Evolutionary conservation across 2,329 filamentous ascomycete species (phyloP), one percentile per base, ranked within the genome.

Genomic region (Penicillium sp.): DNA sequence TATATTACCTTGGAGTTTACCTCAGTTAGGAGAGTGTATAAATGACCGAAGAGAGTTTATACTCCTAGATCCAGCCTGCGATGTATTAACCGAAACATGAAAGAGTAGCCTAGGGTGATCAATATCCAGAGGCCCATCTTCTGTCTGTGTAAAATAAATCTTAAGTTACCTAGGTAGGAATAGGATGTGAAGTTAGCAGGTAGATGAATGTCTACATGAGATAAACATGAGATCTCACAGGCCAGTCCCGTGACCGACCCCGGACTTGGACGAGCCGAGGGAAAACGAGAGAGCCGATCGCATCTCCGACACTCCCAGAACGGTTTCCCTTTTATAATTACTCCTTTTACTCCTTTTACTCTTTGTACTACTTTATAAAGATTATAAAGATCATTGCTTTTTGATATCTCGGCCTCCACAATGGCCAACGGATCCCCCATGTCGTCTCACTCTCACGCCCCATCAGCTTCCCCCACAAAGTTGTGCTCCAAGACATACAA

Each of bases 401-500:
- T 6, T 45, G 10, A 51, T 29, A 37, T 27, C 6, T 38, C 12
- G 45, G 50, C 37, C 29, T 31, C 31, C 38, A 21, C 62, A 64
- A 71, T 73, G 68, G 60, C 66, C 57, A 68, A 72, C 63, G 66
- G 60, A 54, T 38, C 37, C 25, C 40, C 51, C 27, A 64, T 70
- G 60, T 72, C 73, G 41, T 73, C 72, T 18, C 67, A 68, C 65
- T 83, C 86, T 60, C 81, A 83, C 67, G 78, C 86, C 57, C 84
- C 90, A 58, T 84, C 87, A 38, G 79, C 90, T 46, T 83, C 85
- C 29, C 85, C 84, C 48, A 83, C 87, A 47, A 77, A 75, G 60
- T 63, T 75, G 38, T 76, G 96, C 67, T 94, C 93, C 63, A 94
- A 94, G 75, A 89, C 89, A 31, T 97, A 97, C 77, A 90, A 93